phyloP scores from a whole-genome alignment of 164 flowering plant genomes.

The Vitis vinifera region DNA sequence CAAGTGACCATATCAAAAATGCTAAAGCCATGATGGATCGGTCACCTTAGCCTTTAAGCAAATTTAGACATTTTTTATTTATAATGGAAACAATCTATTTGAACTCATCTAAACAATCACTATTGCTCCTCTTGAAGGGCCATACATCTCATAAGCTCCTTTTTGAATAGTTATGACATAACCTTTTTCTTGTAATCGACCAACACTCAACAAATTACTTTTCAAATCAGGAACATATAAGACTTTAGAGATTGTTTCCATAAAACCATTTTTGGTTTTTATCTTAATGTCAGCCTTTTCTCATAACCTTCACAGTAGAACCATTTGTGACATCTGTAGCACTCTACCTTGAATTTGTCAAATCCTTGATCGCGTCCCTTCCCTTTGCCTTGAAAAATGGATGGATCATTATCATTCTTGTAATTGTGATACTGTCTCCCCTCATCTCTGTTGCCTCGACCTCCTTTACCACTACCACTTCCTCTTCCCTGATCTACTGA shows the following conservation, averaged over 20 bases:
- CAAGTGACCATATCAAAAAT: too few species aligned
- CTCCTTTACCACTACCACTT: conserved; percentile 15
- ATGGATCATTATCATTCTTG: conserved; percentile 7
- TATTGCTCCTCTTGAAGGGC: too few species aligned
- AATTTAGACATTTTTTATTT: conserved; percentile 4
- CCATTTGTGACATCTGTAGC: conserved; percentile 17
- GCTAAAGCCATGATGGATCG: too few species aligned
- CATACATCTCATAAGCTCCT: not conserved
- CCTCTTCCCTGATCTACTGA: not conserved
- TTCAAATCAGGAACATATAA: conserved; percentile 2
- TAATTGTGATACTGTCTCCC: not conserved
- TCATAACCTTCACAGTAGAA: conserved; percentile 3
- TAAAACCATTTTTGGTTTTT: conserved; percentile 14
- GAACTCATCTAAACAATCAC: not conserved
- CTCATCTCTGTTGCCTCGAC: conserved; percentile 4
- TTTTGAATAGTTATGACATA: too few species aligned
- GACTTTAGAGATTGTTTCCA: not conserved
- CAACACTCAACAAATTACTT: too few species aligned
- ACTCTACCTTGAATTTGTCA: conserved; percentile 28
- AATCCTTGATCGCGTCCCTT: conserved; percentile 1
- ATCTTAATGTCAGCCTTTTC: conserved; percentile 14
- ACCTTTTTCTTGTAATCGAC: too few species aligned
- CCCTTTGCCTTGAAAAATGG: conserved; percentile 8
- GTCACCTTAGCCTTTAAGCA: not conserved
- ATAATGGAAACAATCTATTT: conserved; percentile 13